Percentiles rank a stretch among this genome's conserved stretches.
Conservation (phyloP, 2,329 filamentous ascomycete species). For the Immersiporthe knoxdaviesiana region DNA sequence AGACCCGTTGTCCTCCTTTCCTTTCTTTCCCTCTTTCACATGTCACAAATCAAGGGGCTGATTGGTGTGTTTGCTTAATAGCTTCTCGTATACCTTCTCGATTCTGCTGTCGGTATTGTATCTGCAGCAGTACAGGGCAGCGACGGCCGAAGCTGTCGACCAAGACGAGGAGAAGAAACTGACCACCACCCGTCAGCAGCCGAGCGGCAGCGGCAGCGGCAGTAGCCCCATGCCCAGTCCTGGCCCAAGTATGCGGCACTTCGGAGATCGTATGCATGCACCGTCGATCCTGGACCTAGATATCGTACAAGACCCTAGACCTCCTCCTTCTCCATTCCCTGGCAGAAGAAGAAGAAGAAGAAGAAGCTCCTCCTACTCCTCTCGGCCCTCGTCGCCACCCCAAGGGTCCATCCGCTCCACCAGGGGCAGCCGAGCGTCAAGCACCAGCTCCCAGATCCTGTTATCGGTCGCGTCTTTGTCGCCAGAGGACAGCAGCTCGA, state of each 20-base stretch:
- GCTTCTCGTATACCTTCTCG: constrained; percentile 31
- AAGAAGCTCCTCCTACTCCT: constrained; percentile 4
- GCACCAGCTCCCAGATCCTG: constrained; percentile 6
- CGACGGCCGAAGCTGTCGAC: neutral
- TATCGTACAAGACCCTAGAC: neutral
- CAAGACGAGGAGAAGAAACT: constrained; percentile 17
- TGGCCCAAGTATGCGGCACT: neutral
- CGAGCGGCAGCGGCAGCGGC: neutral
- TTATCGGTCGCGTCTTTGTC: constrained; percentile 1
- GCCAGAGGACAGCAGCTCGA: neutral
- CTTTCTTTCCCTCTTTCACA: neutral
- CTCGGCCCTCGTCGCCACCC: constrained; percentile 18
- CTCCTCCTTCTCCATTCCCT: constrained; percentile 12
- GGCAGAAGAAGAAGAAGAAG: too few relatives aligned
- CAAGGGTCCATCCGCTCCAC: constrained; percentile 20
- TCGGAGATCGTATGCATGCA: neutral
- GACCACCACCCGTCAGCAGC: neutral
- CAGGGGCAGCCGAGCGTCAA: constrained; percentile 1
- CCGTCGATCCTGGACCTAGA: constrained; percentile 17
- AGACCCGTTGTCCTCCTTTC: neutral
- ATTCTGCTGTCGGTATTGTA: constrained; percentile 27
- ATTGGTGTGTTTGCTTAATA: constrained; percentile 2
- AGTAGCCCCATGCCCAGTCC: neutral
- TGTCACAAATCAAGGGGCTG: neutral
- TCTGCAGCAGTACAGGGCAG: constrained; percentile 17